Evolutionary conservation across 2,329 filamentous ascomycete species (phyloP), one percentile per base, ranked within the genome.

Genomic region (Eutypa lata): DNA sequence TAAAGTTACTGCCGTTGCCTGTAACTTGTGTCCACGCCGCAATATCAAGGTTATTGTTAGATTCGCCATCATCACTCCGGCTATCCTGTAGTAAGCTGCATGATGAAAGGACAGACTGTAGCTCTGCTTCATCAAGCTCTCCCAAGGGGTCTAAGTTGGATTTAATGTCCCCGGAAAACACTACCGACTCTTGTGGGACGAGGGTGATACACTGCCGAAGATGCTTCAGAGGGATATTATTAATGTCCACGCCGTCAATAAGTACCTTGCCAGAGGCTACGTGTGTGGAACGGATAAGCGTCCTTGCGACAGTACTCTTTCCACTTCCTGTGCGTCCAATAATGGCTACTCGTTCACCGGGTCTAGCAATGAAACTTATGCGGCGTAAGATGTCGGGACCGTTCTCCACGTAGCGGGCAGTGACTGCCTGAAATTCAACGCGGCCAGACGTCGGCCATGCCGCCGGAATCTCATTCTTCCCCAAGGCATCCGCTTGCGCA

Each of bases 231-330:
- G 67, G 65, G 40, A 75, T 63, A 3, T 46, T 50, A 6, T 55
- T 61, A 33, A 73, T 67, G 48, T 73, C 65, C 4, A 71, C 57
- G 18, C 71, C 71, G 49, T 73, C 71, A 51, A 71, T 67, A 1
- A 60, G 61, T 22, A 74, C 63, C 1, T 56, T 53, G 2, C 72
- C 71, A 0, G 54, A 53, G 4, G 65, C 61, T 7, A 73, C 51
- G 51, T 71, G 47, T 7, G 69, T 71, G 47, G 72, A 72, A 11
- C 71, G 65, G 7, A 74, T 35, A 31, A 31, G 26, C 6, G 26
- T 31, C 10, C 26, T 31, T 31, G 26, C 26, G 26, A 31, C 26
- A 0, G 86, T 89, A 14, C 80, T 85, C 65, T 90, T 90, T 1
- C 87, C 87, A 14, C 82, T 53, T 21, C 48, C 48, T 5, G 48